A percentile compares a stretch with the other conserved stretches of the same genome.
Evolutionary conservation across 139 green algal genomes (phyloP).

Genomic region (Chlamydomonas schloesseri): DNA sequence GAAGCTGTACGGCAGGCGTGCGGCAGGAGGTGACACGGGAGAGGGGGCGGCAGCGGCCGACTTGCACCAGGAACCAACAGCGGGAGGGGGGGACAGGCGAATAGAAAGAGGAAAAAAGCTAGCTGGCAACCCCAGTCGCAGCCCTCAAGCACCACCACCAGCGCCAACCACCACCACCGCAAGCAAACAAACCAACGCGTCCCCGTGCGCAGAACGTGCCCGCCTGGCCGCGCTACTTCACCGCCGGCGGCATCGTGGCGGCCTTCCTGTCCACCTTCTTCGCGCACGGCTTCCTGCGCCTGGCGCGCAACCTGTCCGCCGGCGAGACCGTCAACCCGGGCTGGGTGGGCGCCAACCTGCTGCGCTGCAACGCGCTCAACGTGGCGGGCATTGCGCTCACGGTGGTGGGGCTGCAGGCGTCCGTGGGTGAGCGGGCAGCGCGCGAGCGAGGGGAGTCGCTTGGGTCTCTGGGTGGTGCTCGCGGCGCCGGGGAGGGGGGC

Average conservation of each 20-base stretch:
- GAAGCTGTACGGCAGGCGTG: too few relatives aligned
- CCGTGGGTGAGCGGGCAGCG: slow-evolving; percentile 58
- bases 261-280: slow-evolving; percentile 89
- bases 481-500: neutral
- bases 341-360: slow-evolving; percentile 67
- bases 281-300: slow-evolving; percentile 64
- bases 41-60: too few relatives aligned
- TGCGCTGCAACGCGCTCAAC: slow-evolving; percentile 85
- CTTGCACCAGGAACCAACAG: too few relatives aligned
- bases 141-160: too few relatives aligned
- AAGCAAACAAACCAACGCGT: neutral
- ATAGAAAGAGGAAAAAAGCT: too few relatives aligned
- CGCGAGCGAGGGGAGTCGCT: too few relatives aligned
- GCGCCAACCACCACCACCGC: too few relatives aligned
- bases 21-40: too few relatives aligned
- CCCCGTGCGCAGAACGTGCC: neutral
- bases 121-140: too few relatives aligned
- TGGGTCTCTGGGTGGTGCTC: neutral
- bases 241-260: slow-evolving; percentile 75
- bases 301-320: slow-evolving; percentile 36
- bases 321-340: slow-evolving; percentile 4
- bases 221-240: slow-evolving; percentile 70
- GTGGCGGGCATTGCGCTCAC: slow-evolving; percentile 84
- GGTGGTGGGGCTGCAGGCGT: slow-evolving; percentile 89
- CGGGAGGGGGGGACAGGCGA: too few relatives aligned